Conservation (phyloP, 2,329 filamentous ascomycete species). For the Cercospora sp. region DNA sequence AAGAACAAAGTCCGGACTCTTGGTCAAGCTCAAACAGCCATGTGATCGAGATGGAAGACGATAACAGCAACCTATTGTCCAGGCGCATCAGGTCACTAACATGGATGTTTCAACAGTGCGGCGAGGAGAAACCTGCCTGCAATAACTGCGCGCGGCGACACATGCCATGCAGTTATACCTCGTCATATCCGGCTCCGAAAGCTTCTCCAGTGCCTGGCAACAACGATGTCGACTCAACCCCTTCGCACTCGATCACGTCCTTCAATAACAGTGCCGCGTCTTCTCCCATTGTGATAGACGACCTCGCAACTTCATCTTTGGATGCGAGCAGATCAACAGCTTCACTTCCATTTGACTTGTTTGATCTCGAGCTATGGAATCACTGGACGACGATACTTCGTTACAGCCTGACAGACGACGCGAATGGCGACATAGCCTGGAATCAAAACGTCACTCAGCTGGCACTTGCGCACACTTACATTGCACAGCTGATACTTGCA, state of each 20-base stretch:
- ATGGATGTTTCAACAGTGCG: conserved; percentile 21
- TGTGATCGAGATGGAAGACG: neutral
- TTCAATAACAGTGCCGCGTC: conserved; percentile 5
- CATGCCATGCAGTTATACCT: conserved; percentile 19
- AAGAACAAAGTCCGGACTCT: neutral
- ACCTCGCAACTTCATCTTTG: neutral
- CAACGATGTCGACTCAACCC: neutral
- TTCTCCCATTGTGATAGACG: neutral
- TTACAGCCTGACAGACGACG: conserved; percentile 18
- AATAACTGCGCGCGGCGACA: conserved; percentile 23
- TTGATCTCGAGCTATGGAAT: conserved; percentile 27
- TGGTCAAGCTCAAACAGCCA: neutral
- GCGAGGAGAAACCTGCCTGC: conserved; percentile 26
- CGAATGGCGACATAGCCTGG: conserved; percentile 13
- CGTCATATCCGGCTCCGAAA: neutral
- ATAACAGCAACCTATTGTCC: neutral
- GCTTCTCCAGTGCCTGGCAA: neutral
- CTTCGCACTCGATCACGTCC: conserved; percentile 1
- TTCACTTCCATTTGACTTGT: conserved; percentile 15
- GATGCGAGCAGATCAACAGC: neutral
- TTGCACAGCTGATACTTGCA: conserved; percentile 25
- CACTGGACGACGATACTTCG: conserved; percentile 22
- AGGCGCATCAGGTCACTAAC: conserved; percentile 14
- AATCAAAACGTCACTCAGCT: conserved; percentile 16
- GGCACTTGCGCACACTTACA: conserved; percentile 21